Conservation (phyloP, 192 early-diverging fungal genomes). For the Coemansia reversa region DNA sequence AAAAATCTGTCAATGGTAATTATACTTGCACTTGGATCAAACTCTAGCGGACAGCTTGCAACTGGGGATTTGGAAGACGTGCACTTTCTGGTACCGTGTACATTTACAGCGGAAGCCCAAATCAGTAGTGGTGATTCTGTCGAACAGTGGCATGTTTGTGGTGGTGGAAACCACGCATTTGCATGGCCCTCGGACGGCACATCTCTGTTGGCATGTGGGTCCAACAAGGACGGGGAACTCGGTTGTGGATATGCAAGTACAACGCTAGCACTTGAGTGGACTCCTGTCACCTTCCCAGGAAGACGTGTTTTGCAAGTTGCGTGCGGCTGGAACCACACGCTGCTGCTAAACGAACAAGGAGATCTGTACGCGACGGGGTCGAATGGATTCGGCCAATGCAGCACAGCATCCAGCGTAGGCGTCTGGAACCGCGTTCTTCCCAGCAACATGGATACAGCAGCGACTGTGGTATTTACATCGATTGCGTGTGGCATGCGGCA, state of each 20-base stretch:
- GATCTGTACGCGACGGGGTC: conserved; percentile 27
- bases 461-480: conserved; percentile 28
- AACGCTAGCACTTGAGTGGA: conserved; percentile 14
- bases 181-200: conserved; percentile 21
- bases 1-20: conserved; percentile 11
- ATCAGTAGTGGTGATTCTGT: neutral
- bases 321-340: conserved; percentile 53
- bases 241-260: neutral
- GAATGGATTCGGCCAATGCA: conserved; percentile 29
- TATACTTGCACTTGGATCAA: conserved; percentile 43
- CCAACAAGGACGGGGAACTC: conserved; percentile 41
- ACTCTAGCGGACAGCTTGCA: conserved; percentile 51
- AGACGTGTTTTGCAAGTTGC: conserved; percentile 19
- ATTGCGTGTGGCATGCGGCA: conserved; percentile 69
- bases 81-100: conserved; percentile 11
- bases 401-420: neutral
- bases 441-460: neutral
- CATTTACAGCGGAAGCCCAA: neutral
- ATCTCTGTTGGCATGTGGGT: conserved; percentile 27
- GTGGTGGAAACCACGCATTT: conserved; percentile 53
- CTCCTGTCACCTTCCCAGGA: conserved; percentile 6
- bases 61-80: conserved; percentile 31
- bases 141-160: conserved; percentile 9
- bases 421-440: conserved; percentile 5
- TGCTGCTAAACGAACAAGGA: conserved; percentile 23